A percentile compares a stretch with the other conserved stretches of the same genome.
Conservation (phyloP, 495 filamentous ascomycete species). For the Rhypophila decipiens region DNA sequence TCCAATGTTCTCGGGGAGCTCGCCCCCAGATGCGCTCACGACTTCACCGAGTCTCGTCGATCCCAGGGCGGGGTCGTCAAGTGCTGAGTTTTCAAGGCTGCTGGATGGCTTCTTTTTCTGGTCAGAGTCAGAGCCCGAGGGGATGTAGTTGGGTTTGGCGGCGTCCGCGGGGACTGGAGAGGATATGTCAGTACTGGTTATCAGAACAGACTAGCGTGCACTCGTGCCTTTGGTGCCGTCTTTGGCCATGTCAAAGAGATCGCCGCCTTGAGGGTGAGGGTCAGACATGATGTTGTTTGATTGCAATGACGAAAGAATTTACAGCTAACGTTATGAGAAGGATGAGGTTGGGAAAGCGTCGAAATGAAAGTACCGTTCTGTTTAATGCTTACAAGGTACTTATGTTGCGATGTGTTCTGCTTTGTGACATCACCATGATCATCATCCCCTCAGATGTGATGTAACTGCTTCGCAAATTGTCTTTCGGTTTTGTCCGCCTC, state of each 20-base stretch:
- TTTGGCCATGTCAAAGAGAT: slow-evolving; percentile 21
- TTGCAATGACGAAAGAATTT: no score
- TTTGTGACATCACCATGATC: no score
- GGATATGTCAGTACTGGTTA: background rate
- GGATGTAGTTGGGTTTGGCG: slow-evolving; percentile 13
- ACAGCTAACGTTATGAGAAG: no score
- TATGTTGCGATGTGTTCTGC: no score
- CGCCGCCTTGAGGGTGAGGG: slow-evolving; percentile 12
- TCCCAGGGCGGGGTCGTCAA: slow-evolving; percentile 2
- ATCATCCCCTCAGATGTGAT: no score
- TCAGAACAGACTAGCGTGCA: background rate
- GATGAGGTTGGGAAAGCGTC: no score
- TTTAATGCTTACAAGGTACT: no score
- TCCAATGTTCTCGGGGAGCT: slow-evolving; percentile 15
- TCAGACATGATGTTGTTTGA: slow-evolving; percentile 14
- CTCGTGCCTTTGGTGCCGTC: slow-evolving; percentile 15
- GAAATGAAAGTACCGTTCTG: no score
- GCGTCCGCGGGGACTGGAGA: slow-evolving; percentile 13
- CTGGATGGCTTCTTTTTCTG: background rate
- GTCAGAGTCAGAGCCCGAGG: slow-evolving; percentile 3
- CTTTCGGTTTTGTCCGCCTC: no score
- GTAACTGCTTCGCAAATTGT: no score
- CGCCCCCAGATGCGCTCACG: slow-evolving; percentile 11
- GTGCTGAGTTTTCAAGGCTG: background rate
- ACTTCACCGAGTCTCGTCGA: slow-evolving; percentile 8